Evolutionary conservation across 305 asterid species (phyloP), one percentile per base, ranked within the genome.

Genomic region (Vinca major): DNA sequence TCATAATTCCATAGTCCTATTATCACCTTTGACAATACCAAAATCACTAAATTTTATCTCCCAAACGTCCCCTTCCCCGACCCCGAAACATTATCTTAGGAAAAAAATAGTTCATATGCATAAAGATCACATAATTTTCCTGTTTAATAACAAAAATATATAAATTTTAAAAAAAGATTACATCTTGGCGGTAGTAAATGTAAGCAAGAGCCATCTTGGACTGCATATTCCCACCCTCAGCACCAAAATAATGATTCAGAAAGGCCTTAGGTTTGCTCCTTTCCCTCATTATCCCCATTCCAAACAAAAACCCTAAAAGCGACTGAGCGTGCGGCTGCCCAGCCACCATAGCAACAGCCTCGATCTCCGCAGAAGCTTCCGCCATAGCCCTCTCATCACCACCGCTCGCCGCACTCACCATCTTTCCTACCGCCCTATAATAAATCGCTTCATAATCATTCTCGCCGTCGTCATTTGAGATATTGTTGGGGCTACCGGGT

Each of bases 161-260:
- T 39, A 39, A 41, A 41, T 4, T 7, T 41, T 41, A 0, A 26
- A 26, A 26, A 26, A 57, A 66, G 20, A 81, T 73, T 74, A 89
- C 96, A 64, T 89, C 89, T 67, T 88, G 96, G 64, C 95, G 88
- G 68, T 78, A 82, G 71, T 85, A 87, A 69, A 83, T 82, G 76
- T 78, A 83, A 4, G 96, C 96, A 61, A 87, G 74, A 44, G 88
- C 91, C 95, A 89, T 81, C 74, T 89, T 88, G 20, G 95, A 85
- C 85, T 89, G 97, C 95, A 81, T 78, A 88, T 90, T 88, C 45
- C 98, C 98, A 11, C 88, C 90, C 66, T 80, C 77, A 5, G 97
- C 89, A n/a, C 97, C 97, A 74, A 92, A 92, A 75, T 77, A 67
- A 63, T 85, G 91, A 49, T 86, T 79, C 86, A 92, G 54, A 74